These are phyloP conservation scores for Cicer pinnatifidum DNA, from an alignment of 306 rosid genomes.

Conservation along the genomic window DNA sequence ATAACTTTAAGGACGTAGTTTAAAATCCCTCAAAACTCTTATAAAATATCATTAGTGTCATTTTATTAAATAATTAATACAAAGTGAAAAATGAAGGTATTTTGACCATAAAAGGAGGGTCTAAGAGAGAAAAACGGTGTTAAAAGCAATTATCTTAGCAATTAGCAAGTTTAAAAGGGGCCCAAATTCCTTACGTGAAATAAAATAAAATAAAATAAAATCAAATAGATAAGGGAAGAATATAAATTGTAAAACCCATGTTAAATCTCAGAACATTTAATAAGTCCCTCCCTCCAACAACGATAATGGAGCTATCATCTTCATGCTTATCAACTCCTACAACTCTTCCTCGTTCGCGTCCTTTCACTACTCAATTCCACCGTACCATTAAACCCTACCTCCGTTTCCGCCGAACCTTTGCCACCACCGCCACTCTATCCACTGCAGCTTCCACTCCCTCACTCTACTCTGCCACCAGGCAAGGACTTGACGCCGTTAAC, in stretches of 20 bases:
- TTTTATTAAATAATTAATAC: too few relatives aligned
- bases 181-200: background rate
- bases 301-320: slow-evolving; percentile 52
- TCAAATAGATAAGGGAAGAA: background rate
- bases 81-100: background rate
- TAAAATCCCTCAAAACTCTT: too few relatives aligned
- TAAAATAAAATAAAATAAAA: background rate
- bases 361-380: slow-evolving; percentile 26
- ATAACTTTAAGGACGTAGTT: too few relatives aligned
- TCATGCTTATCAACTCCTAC: slow-evolving; percentile 37
- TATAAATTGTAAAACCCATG: slow-evolving; percentile 50
- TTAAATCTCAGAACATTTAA: slow-evolving; percentile 16
- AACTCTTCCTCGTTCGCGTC: slow-evolving; percentile 49
- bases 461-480: slow-evolving; percentile 49
- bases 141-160: background rate
- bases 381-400: slow-evolving; percentile 34
- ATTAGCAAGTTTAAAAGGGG: background rate
- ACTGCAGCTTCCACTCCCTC: slow-evolving; percentile 44
- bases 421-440: slow-evolving; percentile 32
- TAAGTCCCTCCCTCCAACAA: background rate
- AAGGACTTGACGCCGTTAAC: slow-evolving; percentile 75
- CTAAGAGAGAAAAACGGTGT: background rate
- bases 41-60: too few relatives aligned
- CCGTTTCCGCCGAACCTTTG: slow-evolving; percentile 1
- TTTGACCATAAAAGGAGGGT: background rate